Evolutionary conservation across 345 rosid species (phyloP).

Genomic region (Gossypium australe): DNA sequence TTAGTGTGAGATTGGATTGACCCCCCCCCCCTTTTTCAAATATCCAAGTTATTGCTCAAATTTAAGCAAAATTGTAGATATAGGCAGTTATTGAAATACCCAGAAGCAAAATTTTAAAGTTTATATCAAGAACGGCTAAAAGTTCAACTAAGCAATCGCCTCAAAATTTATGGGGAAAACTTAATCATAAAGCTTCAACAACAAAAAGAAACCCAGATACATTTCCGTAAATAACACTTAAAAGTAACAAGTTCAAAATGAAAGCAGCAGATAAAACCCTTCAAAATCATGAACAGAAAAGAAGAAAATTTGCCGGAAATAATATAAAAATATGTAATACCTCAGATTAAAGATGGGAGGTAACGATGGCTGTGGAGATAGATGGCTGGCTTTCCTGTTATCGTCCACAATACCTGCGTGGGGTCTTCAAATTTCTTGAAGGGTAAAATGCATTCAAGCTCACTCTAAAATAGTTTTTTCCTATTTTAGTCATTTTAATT

Average conservation of each 20-base stretch:
- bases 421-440: not conserved
- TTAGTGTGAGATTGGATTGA: not conserved
- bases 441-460: no score
- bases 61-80: not conserved
- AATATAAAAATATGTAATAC: not conserved
- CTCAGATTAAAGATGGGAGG: not conserved
- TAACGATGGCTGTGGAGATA: not conserved
- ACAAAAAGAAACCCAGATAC: not conserved
- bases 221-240: not conserved
- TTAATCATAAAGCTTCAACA: not conserved
- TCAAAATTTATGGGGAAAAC: not conserved
- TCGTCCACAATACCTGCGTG: not conserved
- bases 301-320: not conserved
- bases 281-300: not conserved
- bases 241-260: not conserved
- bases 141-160: not conserved
- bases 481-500: no score
- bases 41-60: not conserved
- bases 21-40: not conserved
- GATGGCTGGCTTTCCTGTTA: not conserved
- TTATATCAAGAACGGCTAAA: not conserved
- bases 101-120: conserved; percentile 1
- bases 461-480: no score
- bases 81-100: not conserved
- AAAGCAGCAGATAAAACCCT: not conserved